Conservation (phyloP, 352 stramenopile species). For the Globisporangium paddicum region DNA sequence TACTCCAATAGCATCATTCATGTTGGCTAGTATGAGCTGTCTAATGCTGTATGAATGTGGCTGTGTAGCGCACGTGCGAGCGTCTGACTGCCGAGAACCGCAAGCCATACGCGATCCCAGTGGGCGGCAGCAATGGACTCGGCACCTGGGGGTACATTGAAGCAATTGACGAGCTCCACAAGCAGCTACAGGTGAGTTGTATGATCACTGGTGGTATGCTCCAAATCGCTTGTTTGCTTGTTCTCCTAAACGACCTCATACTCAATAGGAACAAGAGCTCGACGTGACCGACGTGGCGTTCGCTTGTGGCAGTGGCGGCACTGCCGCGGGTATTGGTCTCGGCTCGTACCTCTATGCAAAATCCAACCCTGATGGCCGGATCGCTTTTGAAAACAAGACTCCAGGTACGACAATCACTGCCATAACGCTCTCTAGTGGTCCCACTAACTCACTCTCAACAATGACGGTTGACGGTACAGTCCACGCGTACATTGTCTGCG, state of each 20-base stretch:
- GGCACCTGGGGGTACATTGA: slow-evolving; percentile 94
- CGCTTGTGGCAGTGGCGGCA: slow-evolving; percentile 79
- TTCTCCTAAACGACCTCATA: not conserved
- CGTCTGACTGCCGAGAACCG: slow-evolving; percentile 45
- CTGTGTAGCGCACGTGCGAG: slow-evolving; percentile 53
- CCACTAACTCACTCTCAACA: not conserved
- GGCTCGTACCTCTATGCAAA: slow-evolving; percentile 66
- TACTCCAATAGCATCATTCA: slow-evolving; percentile 4
- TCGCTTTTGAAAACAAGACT: slow-evolving; percentile 36
- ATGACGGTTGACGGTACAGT: slow-evolving; percentile 17
- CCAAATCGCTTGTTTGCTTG: not conserved
- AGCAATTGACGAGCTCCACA: slow-evolving; percentile 86
- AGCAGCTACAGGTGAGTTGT: slow-evolving; percentile 45
- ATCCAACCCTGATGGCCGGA: not conserved
- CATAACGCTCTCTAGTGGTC: not conserved
- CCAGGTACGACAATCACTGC: slow-evolving; percentile 15
- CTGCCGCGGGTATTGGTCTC: slow-evolving; percentile 67
- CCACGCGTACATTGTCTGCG: slow-evolving; percentile 85
- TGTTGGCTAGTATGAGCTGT: not conserved
- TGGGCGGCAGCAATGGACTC: slow-evolving; percentile 89
- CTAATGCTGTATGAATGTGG: not conserved
- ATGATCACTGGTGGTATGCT: not conserved
- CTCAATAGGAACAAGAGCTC: slow-evolving; percentile 33
- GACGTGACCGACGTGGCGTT: slow-evolving; percentile 80
- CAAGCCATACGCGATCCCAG: slow-evolving; percentile 76